Conservation (phyloP, 1,139 yeast species). For the Hyphopichia wangnamkhiaoensis region DNA sequence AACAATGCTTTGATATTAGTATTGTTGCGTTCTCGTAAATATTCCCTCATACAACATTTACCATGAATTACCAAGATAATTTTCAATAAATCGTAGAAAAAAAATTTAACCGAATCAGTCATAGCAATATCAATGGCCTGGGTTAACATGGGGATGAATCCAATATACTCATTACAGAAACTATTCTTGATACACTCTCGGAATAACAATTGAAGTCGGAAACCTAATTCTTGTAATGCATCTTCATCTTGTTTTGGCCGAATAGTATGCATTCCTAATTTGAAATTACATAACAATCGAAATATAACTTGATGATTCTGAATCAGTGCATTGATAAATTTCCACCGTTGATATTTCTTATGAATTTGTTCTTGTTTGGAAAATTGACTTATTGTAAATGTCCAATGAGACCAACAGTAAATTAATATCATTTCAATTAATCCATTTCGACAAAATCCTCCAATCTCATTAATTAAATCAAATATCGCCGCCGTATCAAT, state of each 20-base stretch:
- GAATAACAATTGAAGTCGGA: constrained; percentile 26
- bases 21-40: constrained; percentile 21
- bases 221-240: constrained; percentile 17
- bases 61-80: constrained; percentile 27
- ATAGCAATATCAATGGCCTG: constrained; percentile 32
- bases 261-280: constrained; percentile 11
- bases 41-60: constrained; percentile 37
- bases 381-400: constrained; percentile 11
- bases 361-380: constrained; percentile 7
- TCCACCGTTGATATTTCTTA: constrained; percentile 22
- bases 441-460: constrained; percentile 16
- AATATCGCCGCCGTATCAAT: constrained; percentile 31
- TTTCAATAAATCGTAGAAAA: constrained; percentile 29
- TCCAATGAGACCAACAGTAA: constrained; percentile 44
- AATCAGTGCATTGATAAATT: constrained; percentile 21
- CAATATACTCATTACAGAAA: constrained; percentile 32
- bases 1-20: constrained; percentile 28
- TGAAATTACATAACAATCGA: constrained; percentile 34
- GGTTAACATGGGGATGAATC: constrained; percentile 34
- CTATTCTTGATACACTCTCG: constrained; percentile 21
- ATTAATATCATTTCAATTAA: constrained; percentile 32
- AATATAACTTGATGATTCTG: constrained; percentile 30
- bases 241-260: not conserved
- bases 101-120: constrained; percentile 14
- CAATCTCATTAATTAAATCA: constrained; percentile 16